Base-by-base conservation (phyloP, 306 rosid species). In the Cucurbita ficifolia region DNA sequence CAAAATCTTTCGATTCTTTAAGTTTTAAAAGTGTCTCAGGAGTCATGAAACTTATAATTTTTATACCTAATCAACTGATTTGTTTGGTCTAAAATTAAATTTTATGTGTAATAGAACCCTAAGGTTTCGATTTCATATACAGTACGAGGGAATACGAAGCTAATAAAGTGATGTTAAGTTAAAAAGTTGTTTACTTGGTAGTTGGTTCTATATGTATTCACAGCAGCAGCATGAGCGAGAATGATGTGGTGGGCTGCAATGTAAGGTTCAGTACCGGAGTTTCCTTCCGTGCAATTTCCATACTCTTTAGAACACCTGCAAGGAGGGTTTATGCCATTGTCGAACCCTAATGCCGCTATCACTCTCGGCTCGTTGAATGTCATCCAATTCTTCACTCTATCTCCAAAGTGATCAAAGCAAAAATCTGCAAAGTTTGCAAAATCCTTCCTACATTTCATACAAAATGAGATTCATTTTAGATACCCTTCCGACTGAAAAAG, bases 311-410 rank as follows among this genome's bases (percentile, higher is more conserved):
- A 88, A 77, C 98, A 93, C 43, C 96, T 86, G 82, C 88, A 96
- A 11, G 96, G 98, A 43, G 98, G 97, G 69, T 65, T 73, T 49
- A 81, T 43, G 40, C 98, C 98, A 43, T 83, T 87, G 63, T 93
- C 97, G 79, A 87, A 93, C 8, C 97, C 98, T 81, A 90, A 92
- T 57, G 97, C 93, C 70, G 98, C 96, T 70, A 87, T 86, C 0
- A 88, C 93, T 77, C 96, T 80, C 0, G 98, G 97, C 65, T 90
- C 98, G 38, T 90, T 93, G 18, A 88, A 93, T 8, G 98, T 90
- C 96, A 90, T 87, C 98, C 97, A 93, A 14, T 93, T 88, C 85
- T 90, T 90, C 40, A 93, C 93, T 83, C 97, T 84, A 77, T 88
- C 98, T 69, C 97, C 98, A 45, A 84, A 93, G 13, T 84, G 83